These are phyloP conservation scores for Theileria sp. DNA, from an alignment of 169 alveolate genomes.

Conservation along the genomic window DNA sequence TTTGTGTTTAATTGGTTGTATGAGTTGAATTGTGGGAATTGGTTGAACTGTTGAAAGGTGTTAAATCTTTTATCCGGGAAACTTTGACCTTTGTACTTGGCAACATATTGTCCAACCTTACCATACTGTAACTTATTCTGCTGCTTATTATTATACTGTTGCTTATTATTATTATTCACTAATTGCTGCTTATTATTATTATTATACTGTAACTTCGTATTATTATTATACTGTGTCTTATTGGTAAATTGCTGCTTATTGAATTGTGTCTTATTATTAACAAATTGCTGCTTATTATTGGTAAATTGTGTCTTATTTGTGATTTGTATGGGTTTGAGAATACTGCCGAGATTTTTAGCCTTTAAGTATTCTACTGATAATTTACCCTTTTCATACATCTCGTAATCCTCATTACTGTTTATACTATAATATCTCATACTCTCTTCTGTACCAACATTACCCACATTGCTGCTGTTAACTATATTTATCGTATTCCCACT, in stretches of 20 bases:
- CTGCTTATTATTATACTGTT: not conserved
- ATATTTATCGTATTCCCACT: not conserved
- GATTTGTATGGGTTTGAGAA: not conserved
- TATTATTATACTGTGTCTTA: not conserved
- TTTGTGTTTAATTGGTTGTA: not conserved
- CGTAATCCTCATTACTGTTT: constrained; percentile 37
- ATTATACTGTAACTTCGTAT: no score
- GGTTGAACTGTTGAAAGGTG: not conserved
- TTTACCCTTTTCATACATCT: constrained; percentile 21
- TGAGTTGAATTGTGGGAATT: no score
- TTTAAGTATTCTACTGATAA: constrained; percentile 8
- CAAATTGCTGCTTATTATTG: not conserved
- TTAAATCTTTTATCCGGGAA: not conserved
- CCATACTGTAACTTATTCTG: not conserved
- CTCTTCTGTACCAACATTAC: not conserved
- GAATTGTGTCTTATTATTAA: not conserved
- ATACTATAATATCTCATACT: constrained; percentile 27
- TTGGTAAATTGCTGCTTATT: no score
- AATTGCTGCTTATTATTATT: not conserved
- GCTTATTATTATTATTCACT: no score
- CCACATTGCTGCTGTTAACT: no score
- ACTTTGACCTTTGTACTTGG: not conserved
- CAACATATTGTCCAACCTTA: not conserved
- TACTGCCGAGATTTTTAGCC: not conserved
- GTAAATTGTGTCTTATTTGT: not conserved